phyloP scores from a whole-genome alignment of 208 protist genomes.

The Acanthamoeba sp. region DNA sequence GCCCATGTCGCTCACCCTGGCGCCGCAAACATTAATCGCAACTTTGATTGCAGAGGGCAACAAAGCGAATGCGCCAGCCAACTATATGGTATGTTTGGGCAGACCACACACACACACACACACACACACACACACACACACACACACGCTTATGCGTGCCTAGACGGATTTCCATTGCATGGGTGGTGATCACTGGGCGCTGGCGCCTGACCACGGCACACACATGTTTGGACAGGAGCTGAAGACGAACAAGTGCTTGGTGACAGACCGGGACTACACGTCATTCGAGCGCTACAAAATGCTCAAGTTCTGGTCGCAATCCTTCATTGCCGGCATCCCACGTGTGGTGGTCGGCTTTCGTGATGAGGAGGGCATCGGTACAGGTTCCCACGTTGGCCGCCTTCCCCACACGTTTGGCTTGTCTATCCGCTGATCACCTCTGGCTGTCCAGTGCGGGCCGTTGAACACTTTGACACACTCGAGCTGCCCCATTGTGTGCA shows the following conservation, averaged over 20 bases:
- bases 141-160: no score
- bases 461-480: conserved; percentile 11
- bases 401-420: not conserved
- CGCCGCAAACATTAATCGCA: no score
- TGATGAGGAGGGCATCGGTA: conserved; percentile 54
- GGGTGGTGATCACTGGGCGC: no score
- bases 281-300: conserved; percentile 56
- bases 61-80: not conserved
- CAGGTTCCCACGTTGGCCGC: no score
- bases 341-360: conserved; percentile 59
- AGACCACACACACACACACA: no score
- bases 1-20: no score
- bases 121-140: no score
- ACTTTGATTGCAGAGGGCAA: no score
- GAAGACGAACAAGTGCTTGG: conserved; percentile 34
- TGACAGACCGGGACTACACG: not conserved
- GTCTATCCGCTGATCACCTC: not conserved
- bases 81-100: conserved; percentile 63
- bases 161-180: no score
- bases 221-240: no score
- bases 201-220: no score
- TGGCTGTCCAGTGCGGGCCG: not conserved
- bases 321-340: conserved; percentile 43
- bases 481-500: conserved; percentile 7
- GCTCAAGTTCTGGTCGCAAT: conserved; percentile 44